Conservation (phyloP, 2,329 filamentous ascomycete species). For the Teratosphaeriaceae sp. region DNA sequence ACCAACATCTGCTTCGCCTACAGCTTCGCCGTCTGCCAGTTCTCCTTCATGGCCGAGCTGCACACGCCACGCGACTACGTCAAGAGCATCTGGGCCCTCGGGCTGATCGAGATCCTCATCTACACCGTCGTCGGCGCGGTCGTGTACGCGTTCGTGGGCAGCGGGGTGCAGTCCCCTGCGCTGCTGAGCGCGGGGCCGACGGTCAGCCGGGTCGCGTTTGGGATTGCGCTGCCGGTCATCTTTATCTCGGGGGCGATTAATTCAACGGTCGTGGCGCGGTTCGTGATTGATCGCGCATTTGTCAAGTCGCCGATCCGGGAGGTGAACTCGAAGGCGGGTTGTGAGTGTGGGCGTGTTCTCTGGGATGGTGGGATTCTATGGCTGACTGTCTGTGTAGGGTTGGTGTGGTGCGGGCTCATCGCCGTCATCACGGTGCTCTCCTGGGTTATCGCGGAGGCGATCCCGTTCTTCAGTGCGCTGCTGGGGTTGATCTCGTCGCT, state of each 20-base stretch:
- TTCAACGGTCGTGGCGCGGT: constrained; percentile 44
- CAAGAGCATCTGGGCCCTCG: constrained; percentile 53
- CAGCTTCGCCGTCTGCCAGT: constrained; percentile 52
- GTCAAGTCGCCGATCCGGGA: constrained; percentile 45
- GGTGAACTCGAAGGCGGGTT: constrained; percentile 37
- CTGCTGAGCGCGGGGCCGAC: constrained; percentile 53
- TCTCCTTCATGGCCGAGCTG: constrained; percentile 61
- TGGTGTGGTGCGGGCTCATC: constrained; percentile 56
- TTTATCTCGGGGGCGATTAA: constrained; percentile 69
- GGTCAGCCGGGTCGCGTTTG: constrained; percentile 60
- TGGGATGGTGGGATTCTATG: too few species aligned
- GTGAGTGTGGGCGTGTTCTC: constrained; percentile 30
- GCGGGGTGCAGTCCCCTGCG: constrained; percentile 57
- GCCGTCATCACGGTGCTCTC: constrained; percentile 53
- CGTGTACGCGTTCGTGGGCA: constrained; percentile 61
- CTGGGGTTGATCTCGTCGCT: constrained; percentile 57
- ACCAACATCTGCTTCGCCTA: constrained; percentile 67
- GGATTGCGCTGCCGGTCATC: constrained; percentile 62
- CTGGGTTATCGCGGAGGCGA: constrained; percentile 64
- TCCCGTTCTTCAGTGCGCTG: constrained; percentile 65
- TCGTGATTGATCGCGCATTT: constrained; percentile 60
- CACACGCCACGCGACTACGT: constrained; percentile 57
- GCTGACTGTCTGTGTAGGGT: too few species aligned
- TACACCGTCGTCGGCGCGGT: constrained; percentile 62
- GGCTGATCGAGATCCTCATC: constrained; percentile 55